Conservation (phyloP, 164 flowering plant species). For the Pachysandra terminalis region DNA sequence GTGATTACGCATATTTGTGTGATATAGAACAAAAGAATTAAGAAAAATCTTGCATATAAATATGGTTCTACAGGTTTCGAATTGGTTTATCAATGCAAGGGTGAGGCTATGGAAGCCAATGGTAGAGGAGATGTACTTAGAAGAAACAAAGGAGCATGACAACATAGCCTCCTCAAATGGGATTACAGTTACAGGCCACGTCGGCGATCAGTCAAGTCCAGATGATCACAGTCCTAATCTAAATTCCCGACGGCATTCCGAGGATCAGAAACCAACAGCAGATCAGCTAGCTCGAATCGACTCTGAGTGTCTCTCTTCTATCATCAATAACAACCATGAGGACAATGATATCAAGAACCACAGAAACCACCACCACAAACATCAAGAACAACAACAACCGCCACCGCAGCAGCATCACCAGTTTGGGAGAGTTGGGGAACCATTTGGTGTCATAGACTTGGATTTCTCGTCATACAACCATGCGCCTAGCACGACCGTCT, state of each 20-base stretch:
- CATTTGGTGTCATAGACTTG: slow-evolving; percentile 46
- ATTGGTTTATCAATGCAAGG: slow-evolving; percentile 97
- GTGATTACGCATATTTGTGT: too few relatives aligned
- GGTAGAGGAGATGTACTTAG: slow-evolving; percentile 96
- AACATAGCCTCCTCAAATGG: slow-evolving; percentile 36
- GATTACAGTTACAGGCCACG: slow-evolving; percentile 9
- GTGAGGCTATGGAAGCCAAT: slow-evolving; percentile 98
- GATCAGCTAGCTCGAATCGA: slow-evolving; percentile 57
- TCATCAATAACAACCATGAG: slow-evolving; percentile 52
- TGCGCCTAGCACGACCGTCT: slow-evolving; percentile 13
- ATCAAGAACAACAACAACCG: slow-evolving; percentile 13
- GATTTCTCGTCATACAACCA: slow-evolving; percentile 65
- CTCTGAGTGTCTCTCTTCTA: slow-evolving; percentile 75
- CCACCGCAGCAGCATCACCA: slow-evolving; percentile 24
- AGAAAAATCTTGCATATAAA: too few relatives aligned
- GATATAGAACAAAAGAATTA: neutral
- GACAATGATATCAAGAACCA: slow-evolving; percentile 18
- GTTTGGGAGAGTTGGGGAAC: slow-evolving; percentile 28
- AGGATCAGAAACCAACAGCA: slow-evolving; percentile 61
- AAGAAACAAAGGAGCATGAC: slow-evolving; percentile 75
- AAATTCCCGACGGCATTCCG: slow-evolving; percentile 6
- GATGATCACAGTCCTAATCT: slow-evolving; percentile 4
- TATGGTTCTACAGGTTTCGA: slow-evolving; percentile 62
- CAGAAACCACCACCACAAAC: slow-evolving; percentile 13
- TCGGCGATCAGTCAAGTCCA: slow-evolving; percentile 13